Evolutionary conservation across 805 yeast genomes (phyloP).

Genomic region (Wickerhamomyces hampshirensis): DNA sequence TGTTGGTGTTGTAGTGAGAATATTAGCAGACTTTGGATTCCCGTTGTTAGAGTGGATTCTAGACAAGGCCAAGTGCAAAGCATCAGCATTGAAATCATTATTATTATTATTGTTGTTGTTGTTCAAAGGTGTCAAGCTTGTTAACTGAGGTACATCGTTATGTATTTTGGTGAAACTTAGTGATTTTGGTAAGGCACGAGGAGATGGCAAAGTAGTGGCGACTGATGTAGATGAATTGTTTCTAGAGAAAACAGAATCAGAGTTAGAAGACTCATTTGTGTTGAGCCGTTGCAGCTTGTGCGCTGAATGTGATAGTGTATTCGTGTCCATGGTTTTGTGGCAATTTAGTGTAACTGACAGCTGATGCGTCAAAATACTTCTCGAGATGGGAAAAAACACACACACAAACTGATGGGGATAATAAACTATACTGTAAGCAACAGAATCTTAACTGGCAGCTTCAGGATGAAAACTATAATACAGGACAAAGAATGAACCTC

Average conservation of each 20-base stretch:
- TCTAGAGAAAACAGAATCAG: conserved; percentile 21
- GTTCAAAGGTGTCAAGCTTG: conserved; percentile 1
- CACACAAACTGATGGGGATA: too few relatives aligned
- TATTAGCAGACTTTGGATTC: conserved; percentile 17
- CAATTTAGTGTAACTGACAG: neutral
- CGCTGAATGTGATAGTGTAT: conserved; percentile 5
- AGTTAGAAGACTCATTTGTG: conserved; percentile 18
- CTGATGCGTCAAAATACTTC: neutral
- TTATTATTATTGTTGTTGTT: too few relatives aligned
- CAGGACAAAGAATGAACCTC: too few relatives aligned
- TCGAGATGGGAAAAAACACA: neutral
- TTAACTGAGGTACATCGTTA: conserved; percentile 2
- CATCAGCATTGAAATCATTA: conserved; percentile 9
- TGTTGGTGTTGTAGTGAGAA: conserved; percentile 24
- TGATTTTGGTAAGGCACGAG: conserved; percentile 9
- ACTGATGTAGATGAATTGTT: conserved; percentile 22
- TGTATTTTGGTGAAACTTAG: conserved; percentile 19
- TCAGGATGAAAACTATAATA: too few relatives aligned
- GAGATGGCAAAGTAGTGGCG: conserved; percentile 11
- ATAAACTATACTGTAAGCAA: too few relatives aligned
- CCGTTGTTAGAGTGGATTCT: conserved; percentile 11
- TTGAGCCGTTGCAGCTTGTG: conserved; percentile 16
- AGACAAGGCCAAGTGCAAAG: conserved; percentile 14
- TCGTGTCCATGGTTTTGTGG: conserved; percentile 5
- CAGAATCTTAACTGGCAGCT: too few relatives aligned